phyloP scores from a whole-genome alignment of 1,284 basidiomycete species.

The Cutaneotrichosporon sp. region DNA sequence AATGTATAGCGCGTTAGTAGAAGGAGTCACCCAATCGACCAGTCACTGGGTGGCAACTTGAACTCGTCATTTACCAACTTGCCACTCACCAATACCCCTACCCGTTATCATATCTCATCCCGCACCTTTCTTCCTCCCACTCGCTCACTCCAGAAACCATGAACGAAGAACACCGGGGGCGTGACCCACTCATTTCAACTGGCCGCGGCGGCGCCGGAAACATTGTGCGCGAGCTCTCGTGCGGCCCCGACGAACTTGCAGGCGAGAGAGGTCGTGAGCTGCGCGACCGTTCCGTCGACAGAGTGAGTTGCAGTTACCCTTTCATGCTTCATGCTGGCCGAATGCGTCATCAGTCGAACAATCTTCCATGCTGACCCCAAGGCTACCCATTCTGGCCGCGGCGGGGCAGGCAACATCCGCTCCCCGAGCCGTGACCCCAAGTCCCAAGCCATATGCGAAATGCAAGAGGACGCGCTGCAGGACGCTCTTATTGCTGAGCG shows the following conservation, averaged over 20 bases:
- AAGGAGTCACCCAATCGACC: too few species aligned
- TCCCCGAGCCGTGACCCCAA: slow-evolving; percentile 44
- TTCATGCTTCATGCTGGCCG: too few species aligned
- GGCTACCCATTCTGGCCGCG: slow-evolving; percentile 51
- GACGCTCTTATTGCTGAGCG: slow-evolving; percentile 48
- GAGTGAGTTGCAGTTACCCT: slow-evolving; percentile 29
- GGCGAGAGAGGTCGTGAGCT: slow-evolving; percentile 50
- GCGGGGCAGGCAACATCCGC: slow-evolving; percentile 53
- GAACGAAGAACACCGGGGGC: slow-evolving; percentile 24
- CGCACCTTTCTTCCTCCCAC: not conserved
- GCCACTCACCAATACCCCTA: not conserved
- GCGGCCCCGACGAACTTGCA: slow-evolving; percentile 39
- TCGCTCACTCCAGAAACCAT: slow-evolving; percentile 22
- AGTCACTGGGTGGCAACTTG: not conserved
- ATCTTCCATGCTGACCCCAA: slow-evolving; percentile 19
- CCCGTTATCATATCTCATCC: slow-evolving; percentile 3
- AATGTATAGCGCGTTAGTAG: too few species aligned
- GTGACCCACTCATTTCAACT: slow-evolving; percentile 41
- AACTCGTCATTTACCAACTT: not conserved
- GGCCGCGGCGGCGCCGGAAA: slow-evolving; percentile 53
- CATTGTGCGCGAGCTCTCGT: slow-evolving; percentile 44
- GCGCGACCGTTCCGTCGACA: slow-evolving; percentile 30
- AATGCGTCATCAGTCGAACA: too few species aligned
- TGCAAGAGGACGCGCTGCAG: slow-evolving; percentile 46
- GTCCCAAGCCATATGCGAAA: slow-evolving; percentile 34